phyloP scores from a whole-genome alignment of 306 rosid genomes.

The Glycyrrhiza uralensis region DNA sequence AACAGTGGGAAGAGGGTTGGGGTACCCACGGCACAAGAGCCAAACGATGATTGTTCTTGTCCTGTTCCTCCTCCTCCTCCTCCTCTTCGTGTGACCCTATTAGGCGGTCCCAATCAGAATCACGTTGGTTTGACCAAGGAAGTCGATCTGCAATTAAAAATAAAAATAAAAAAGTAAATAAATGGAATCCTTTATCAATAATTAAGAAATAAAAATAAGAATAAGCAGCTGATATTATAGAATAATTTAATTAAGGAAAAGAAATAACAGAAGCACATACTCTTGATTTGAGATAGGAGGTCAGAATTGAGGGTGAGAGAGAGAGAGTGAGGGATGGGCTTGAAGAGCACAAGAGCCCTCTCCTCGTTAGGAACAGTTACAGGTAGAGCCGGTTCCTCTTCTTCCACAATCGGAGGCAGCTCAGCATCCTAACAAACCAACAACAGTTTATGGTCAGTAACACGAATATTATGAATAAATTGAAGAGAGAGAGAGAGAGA shows the following conservation, averaged over 20 bases:
- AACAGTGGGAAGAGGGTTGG: neutral
- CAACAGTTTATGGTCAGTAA: no score
- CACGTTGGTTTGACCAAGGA: slow-evolving; percentile 25
- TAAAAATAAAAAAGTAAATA: neutral
- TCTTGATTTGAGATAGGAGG: slow-evolving; percentile 50
- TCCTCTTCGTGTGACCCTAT: neutral
- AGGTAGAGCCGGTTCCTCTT: slow-evolving; percentile 35
- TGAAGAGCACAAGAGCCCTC: slow-evolving; percentile 76
- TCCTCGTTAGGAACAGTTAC: slow-evolving; percentile 26
- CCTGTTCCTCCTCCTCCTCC: neutral
- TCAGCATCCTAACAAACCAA: slow-evolving; percentile 57
- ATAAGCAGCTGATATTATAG: neutral
- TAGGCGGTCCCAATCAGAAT: neutral
- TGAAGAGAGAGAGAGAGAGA: neutral
- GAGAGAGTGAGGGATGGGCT: slow-evolving; percentile 32
- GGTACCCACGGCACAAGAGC: slow-evolving; percentile 80
- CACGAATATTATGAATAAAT: no score
- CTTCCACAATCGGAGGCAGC: slow-evolving; percentile 56
- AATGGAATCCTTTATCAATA: neutral
- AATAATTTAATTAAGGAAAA: neutral
- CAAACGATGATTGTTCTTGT: slow-evolving; percentile 10
- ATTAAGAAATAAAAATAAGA: neutral
- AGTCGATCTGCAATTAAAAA: slow-evolving; percentile 38
- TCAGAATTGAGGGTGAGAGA: slow-evolving; percentile 50
- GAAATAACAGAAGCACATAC: slow-evolving; percentile 36